Evolutionary conservation across 768 basidiomycete species (phyloP), one percentile per base, ranked within the genome.

Genomic region (Lactifluus hygrophoroides): DNA sequence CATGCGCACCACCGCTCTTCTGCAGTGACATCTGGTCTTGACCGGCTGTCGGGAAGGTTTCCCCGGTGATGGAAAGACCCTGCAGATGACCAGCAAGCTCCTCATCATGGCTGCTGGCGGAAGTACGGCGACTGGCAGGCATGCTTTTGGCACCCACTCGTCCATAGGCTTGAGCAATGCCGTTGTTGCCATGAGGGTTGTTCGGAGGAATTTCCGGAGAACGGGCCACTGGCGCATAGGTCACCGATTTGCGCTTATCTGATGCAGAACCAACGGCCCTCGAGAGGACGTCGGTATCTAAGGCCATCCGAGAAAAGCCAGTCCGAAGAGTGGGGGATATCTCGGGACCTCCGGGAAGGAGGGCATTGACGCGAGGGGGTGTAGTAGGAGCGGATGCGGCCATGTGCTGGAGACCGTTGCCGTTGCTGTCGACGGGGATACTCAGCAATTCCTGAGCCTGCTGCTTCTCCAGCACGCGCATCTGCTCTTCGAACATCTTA

Each of bases 401-500:
- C 47, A 93, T 71, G 66, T 90, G 88, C 67, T 87, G 85, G 25
- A 86, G 72, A 5, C 75, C 73, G 57, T 76, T 68, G 30, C 68
- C 56, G 60, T 74, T 74, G n/a, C 79, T 62, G 60, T 88, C 86
- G 68, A 80, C 81, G 35, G 88, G 87, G 65, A 91, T 79, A 64
- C 72, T 80, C 67, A 94, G 82, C 38, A 93, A 79, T 69, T 93
- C 90, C 64, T 88, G 86, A 13, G 84, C 85, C 73, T 98, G 94
- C 71, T 92, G 86, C 63, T 88, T 86, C 74, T 97, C 94, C 63
- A 98, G 80, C 54, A 80, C 84, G 55, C 88, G 86, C 94, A 96
- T 96, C 74, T 96, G 93, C 66, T 95, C 91, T 73, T 98, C 94
- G 71, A 97, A 98, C 67, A 90, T 73, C 72, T 85, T 88, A 69